Evolutionary conservation across 768 basidiomycete genomes (phyloP).

Genomic region (Termitomyces sp.): DNA sequence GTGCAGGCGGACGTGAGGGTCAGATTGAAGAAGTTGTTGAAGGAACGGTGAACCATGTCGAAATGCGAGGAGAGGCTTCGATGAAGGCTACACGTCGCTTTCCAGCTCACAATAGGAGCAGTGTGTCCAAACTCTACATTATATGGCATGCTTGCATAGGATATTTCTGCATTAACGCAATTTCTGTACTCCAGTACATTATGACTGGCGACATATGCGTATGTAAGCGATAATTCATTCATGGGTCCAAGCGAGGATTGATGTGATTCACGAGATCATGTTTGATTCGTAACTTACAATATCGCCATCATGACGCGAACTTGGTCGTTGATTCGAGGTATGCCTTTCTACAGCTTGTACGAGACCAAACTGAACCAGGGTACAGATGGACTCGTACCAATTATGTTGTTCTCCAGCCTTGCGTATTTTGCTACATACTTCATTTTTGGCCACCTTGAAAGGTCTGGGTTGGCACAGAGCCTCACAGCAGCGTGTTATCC

Average conservation of each 20-base stretch:
- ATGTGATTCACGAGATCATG: not conserved
- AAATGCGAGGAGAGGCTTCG: not conserved
- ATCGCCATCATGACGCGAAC: slow-evolving; percentile 3
- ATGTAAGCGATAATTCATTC: too few relatives aligned
- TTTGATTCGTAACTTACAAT: not conserved
- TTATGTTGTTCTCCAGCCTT: slow-evolving; percentile 33
- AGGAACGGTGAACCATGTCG: slow-evolving; percentile 27
- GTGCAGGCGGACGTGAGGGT: slow-evolving; percentile 32
- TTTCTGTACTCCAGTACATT: not conserved
- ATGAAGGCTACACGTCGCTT: not conserved
- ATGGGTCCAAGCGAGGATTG: not conserved
- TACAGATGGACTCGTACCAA: slow-evolving; percentile 21
- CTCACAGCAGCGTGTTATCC: slow-evolving; percentile 29
- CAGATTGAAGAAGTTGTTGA: slow-evolving; percentile 34
- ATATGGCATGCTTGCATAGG: not conserved
- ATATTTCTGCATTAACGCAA: not conserved
- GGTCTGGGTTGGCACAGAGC: slow-evolving; percentile 21
- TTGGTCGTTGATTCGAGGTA: slow-evolving; percentile 6
- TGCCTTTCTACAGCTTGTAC: not conserved
- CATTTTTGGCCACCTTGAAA: slow-evolving; percentile 26
- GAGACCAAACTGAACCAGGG: not conserved
- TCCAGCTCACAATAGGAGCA: not conserved
- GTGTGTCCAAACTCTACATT: not conserved
- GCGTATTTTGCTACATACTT: slow-evolving; percentile 27
- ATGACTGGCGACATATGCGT: not conserved